Base-by-base conservation (phyloP, 306 rosid genomes). In the Pueraria montana region DNA sequence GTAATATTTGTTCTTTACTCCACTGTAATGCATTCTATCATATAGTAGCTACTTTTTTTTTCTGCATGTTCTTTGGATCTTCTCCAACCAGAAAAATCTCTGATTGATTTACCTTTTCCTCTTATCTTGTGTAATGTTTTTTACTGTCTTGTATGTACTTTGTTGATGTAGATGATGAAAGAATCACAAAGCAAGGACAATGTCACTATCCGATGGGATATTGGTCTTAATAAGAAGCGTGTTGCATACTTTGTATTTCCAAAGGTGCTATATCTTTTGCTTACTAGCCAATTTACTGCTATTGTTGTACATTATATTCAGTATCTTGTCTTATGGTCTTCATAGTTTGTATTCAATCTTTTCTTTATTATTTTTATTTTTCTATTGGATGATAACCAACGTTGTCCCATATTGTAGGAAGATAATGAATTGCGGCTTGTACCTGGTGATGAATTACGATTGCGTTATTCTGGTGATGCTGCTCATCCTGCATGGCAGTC, bases 401-500 rank as follows among this genome's bases (percentile, higher is more conserved):
- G 45, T 48, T 74, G 40, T 88, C 42, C 53, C 42, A 56, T 86
- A 76, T 56, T 86, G 70, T 86, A 96, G 99, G 99, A 96, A 90
- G 99, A 96, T 87, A 96, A 96, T 79, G 99, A 96, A 82, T 84
- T 96, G 87, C 95, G 98, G 61, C 99, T 96, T 82, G 99, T 96
- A 75, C 99, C 99, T 48, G 99, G 99, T 72, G 99, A 96, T 85
- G 99, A 96, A 89, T 87, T 96, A 85, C 91, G 98, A 52, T 80
- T 96, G 84, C 97, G 99, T 12, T 96, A 96, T 86, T 96, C 99
- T 80, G 99, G 99, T 71, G 99, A 96, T 90, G 99, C 99, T 56
- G 98, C 97, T 50, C 99, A 96, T 89, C 99, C 99, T 58, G 97
- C 99, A 4, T 96, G 99, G 99, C 98, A 96, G 86, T 94, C 99